Evolutionary conservation across 148 eudicot species (phyloP), one percentile per base, ranked within the genome.

Genomic region (Linanthus parryae): DNA sequence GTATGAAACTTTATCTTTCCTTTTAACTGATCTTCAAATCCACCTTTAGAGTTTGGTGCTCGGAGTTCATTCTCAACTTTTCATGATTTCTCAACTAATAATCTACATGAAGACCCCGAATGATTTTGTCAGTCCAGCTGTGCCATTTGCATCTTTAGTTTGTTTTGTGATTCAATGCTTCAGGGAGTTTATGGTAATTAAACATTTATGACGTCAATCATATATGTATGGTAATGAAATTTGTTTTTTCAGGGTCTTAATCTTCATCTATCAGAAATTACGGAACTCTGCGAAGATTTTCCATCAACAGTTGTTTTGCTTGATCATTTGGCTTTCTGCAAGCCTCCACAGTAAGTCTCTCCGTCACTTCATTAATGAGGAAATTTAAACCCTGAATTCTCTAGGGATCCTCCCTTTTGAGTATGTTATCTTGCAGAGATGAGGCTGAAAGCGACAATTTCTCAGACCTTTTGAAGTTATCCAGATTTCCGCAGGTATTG

Each of bases 321-420:
- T 53, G 97, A 90, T 74, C 97, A 90, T 73, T 24, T 90, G 61
- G 97, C 81, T 25, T 90, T 90, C 73, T 90, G 97, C 70, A 80
- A 82, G 39, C 85, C 88, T 26, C 95, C 95, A 49, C 52, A 11
- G 97, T 80, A 78, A 68, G 69, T 45, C 41, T 50, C 46, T 58
- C 25, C 16, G 16, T 59, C 23, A 14, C 25, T 37, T 36, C 35
- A 11, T 34, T 31, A 31, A 23, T 26, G 23, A 57, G 3, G 30
- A 51, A 26, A 42, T 48, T 53, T 41, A 13, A 14, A 41, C 14
- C 59, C 20, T 31, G 16, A 23, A 15, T 61, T 17, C n/a, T n/a
- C n/a, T n/a, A n/a, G n/a, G n/a, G n/a, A n/a, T n/a, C n/a, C n/a
- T n/a, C n/a, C n/a, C n/a, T n/a, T n/a, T n/a, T 55, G 27, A 52